Conservation (phyloP, 2,329 filamentous ascomycete genomes). For the Trichoderma breve region DNA sequence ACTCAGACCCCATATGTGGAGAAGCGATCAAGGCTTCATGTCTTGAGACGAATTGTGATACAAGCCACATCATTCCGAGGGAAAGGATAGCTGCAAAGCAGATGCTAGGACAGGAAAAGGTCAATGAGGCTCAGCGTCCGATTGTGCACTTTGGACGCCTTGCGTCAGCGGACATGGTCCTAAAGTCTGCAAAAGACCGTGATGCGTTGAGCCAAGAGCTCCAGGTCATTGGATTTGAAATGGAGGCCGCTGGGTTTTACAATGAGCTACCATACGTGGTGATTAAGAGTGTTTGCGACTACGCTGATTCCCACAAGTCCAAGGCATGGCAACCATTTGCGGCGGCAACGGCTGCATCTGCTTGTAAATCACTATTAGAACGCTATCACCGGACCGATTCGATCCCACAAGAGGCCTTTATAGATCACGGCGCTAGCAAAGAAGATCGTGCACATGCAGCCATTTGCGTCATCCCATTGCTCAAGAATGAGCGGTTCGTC, state of each 20-base stretch:
- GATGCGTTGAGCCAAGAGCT: conserved; percentile 33
- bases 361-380: conserved; percentile 16
- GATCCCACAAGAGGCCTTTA: not conserved
- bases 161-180: conserved; percentile 40
- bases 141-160: conserved; percentile 38
- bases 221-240: conserved; percentile 34
- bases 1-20: conserved; percentile 17
- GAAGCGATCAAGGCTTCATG: conserved; percentile 17
- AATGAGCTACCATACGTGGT: conserved; percentile 34
- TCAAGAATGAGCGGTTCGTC: conserved; percentile 24
- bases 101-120: not conserved
- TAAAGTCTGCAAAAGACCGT: conserved; percentile 36
- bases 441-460: not conserved
- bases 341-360: conserved; percentile 34
- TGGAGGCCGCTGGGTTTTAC: conserved; percentile 35
- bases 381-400: not conserved
- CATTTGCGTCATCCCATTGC: conserved; percentile 21
- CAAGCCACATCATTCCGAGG: conserved; percentile 30
- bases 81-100: conserved; percentile 27
- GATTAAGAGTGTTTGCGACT: conserved; percentile 40
- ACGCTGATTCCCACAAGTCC: conserved; percentile 41
- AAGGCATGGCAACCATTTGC: conserved; percentile 39
- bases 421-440: not conserved
- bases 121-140: conserved; percentile 24
- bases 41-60: conserved; percentile 18